phyloP scores from a whole-genome alignment of 2,329 filamentous ascomycete species.

The Beauveria scarabaeidicola region DNA sequence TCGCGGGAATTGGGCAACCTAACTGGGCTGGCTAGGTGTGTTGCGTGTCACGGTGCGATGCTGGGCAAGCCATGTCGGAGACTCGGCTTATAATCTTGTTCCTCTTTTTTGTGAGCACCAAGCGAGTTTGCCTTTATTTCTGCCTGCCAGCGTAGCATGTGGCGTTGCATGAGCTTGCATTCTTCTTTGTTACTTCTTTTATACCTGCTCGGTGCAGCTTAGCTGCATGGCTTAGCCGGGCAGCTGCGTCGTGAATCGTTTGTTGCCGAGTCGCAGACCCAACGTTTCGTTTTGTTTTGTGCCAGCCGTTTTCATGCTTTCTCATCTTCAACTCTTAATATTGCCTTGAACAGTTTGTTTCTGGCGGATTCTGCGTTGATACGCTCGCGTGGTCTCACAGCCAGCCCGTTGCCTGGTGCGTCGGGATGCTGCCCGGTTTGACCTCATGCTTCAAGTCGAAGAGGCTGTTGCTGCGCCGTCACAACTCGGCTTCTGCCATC shows the following conservation, averaged over 20 bases:
- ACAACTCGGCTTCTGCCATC: conserved; percentile 1
- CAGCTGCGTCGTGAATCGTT: conserved; percentile 1
- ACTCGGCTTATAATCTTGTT: neutral
- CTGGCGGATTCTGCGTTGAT: neutral
- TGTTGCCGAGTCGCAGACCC: neutral
- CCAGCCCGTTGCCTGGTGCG: neutral
- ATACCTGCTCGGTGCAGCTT: neutral
- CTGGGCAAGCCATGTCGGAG: neutral
- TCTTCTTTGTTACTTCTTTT: neutral
- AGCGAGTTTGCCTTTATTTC: neutral
- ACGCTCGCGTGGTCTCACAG: neutral
- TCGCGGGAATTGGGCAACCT: neutral
- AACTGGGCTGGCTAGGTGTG: neutral
- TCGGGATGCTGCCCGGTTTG: conserved; percentile 34
- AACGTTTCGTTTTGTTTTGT: neutral
- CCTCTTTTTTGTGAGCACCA: neutral
- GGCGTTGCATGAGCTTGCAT: neutral
- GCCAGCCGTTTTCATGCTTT: neutral
- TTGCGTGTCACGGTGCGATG: neutral
- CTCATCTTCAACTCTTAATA: neutral
- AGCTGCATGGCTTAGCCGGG: neutral
- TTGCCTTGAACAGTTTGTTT: neutral
- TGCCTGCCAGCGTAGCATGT: neutral
- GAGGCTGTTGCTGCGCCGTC: conserved; percentile 14
- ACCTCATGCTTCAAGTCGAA: conserved; percentile 37